phyloP scores from a whole-genome alignment of 1,139 yeast species.

The Sugiyamaella sp. region DNA sequence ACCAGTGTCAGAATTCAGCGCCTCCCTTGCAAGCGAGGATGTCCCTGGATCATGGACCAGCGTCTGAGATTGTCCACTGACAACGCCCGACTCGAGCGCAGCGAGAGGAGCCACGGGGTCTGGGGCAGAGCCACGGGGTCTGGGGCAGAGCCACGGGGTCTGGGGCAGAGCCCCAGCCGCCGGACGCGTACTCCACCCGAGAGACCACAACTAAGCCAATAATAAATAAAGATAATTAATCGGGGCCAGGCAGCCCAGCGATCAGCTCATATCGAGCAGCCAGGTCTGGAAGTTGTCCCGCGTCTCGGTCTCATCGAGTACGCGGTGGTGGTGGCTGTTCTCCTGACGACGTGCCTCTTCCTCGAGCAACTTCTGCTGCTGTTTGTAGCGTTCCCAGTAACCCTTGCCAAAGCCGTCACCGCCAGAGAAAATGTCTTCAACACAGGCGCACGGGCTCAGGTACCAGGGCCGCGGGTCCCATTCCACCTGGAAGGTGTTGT shows the following conservation, averaged over 20 bases:
- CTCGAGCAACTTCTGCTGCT: slow-evolving; percentile 4
- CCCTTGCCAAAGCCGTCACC: slow-evolving; percentile 58
- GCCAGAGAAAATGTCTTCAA: slow-evolving; percentile 73
- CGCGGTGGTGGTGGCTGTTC: slow-evolving; percentile 10
- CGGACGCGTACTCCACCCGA: too few relatives aligned
- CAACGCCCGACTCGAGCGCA: not conserved
- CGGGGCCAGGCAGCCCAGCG: not conserved
- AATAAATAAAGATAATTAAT: slow-evolving; percentile 3
- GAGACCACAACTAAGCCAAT: not conserved
- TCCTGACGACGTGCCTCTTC: slow-evolving; percentile 2
- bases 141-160: not conserved
- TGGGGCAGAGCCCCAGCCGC: slow-evolving; percentile 14
- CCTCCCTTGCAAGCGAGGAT: too few relatives aligned
- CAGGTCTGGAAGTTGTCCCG: slow-evolving; percentile 32
- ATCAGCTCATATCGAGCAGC: slow-evolving; percentile 26
- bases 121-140: slow-evolving; percentile 11
- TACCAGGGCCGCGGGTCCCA: slow-evolving; percentile 84
- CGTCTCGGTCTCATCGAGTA: slow-evolving; percentile 30
- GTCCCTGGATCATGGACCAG: too few relatives aligned
- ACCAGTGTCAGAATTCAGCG: too few relatives aligned
- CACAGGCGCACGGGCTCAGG: slow-evolving; percentile 69
- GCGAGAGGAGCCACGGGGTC: slow-evolving; percentile 3
- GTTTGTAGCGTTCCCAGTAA: slow-evolving; percentile 15
- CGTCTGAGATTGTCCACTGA: too few relatives aligned
- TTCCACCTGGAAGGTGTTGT: slow-evolving; percentile 65